Percentiles rank a stretch among this genome's conserved stretches.
phyloP scores from a whole-genome alignment of 2,329 filamentous ascomycete species.

The Fusarium beomiforme region DNA sequence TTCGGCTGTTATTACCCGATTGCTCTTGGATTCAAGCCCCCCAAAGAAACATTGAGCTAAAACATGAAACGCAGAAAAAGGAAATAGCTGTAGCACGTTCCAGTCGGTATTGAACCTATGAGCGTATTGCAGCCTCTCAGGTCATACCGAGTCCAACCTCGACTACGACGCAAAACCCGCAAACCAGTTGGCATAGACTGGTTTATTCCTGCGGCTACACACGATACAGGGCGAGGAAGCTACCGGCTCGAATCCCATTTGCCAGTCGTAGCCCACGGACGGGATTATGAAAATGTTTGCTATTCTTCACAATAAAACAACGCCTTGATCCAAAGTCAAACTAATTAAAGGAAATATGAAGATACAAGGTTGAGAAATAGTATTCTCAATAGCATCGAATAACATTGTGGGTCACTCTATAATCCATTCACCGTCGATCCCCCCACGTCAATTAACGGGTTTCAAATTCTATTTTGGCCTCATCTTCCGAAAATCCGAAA shows the following conservation, averaged over 20 bases:
- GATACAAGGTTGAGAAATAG: background rate
- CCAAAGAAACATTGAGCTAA: constrained; percentile 9
- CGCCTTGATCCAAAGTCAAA: background rate
- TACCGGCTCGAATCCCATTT: constrained; percentile 6
- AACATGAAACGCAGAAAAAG: constrained; percentile 28
- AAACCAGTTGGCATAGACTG: constrained; percentile 5
- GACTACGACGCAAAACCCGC: background rate
- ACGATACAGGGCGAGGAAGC: constrained; percentile 16
- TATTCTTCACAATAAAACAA: background rate
- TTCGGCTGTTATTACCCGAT: background rate
- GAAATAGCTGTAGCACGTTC: constrained; percentile 21
- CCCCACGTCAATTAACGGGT: constrained; percentile 15
- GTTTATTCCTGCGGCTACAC: constrained; percentile 15
- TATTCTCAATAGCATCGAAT: background rate
- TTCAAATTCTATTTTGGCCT: constrained; percentile 27
- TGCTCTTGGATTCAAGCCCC: background rate
- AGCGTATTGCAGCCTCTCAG: constrained; percentile 10
- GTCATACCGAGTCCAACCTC: background rate
- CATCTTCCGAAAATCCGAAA: constrained; percentile 20
- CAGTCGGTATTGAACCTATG: background rate
- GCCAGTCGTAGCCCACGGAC: constrained; percentile 8
- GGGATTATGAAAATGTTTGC: constrained; percentile 24
- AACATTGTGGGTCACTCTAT: background rate
- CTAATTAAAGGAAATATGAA: constrained; percentile 18
- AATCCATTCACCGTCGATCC: constrained; percentile 2